A percentile compares a stretch with the other conserved stretches of the same genome.
Conservation (phyloP, 768 basidiomycete genomes). For the Lepiota venenata region DNA sequence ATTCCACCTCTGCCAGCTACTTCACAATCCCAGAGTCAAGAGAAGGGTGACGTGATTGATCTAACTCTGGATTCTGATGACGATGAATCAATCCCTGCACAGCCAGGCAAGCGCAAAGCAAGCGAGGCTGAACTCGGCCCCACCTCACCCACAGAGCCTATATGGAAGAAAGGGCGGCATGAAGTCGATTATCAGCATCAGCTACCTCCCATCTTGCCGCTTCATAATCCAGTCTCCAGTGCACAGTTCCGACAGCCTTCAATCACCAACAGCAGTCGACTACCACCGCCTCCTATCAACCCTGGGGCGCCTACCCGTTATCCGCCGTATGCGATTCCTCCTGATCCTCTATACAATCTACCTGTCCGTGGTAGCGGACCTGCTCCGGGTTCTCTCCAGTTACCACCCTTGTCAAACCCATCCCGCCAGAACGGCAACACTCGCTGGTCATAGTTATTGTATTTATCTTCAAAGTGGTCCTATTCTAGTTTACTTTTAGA, state of each 20-base stretch:
- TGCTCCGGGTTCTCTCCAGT: conserved; percentile 14
- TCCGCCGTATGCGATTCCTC: conserved; percentile 13
- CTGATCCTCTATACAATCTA: conserved; percentile 14
- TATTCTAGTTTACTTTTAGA: conserved; percentile 8
- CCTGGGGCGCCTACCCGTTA: conserved; percentile 17
- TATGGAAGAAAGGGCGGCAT: conserved; percentile 67
- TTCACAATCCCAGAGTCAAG: conserved; percentile 26
- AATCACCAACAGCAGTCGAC: conserved; percentile 10
- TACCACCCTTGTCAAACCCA: conserved; percentile 21
- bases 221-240: conserved; percentile 2
- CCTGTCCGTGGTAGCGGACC: conserved; percentile 15
- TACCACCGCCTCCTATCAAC: conserved; percentile 10
- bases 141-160: conserved; percentile 56
- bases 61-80: conserved; percentile 78
- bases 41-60: conserved; percentile 66
- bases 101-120: conserved; percentile 59
- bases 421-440: conserved; percentile 7
- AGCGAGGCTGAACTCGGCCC: conserved; percentile 39
- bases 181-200: conserved; percentile 22
- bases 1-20: conserved; percentile 17
- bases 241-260: conserved; percentile 8
- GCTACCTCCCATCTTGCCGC: conserved; percentile 10
- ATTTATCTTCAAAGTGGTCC: conserved; percentile 2
- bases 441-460: conserved; percentile 15
- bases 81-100: conserved; percentile 41